A percentile compares a stretch with the other conserved stretches of the same genome.
These are phyloP conservation scores for Isatis tinctoria DNA, from an alignment of 345 rosid genomes.

Conservation along the genomic window DNA sequence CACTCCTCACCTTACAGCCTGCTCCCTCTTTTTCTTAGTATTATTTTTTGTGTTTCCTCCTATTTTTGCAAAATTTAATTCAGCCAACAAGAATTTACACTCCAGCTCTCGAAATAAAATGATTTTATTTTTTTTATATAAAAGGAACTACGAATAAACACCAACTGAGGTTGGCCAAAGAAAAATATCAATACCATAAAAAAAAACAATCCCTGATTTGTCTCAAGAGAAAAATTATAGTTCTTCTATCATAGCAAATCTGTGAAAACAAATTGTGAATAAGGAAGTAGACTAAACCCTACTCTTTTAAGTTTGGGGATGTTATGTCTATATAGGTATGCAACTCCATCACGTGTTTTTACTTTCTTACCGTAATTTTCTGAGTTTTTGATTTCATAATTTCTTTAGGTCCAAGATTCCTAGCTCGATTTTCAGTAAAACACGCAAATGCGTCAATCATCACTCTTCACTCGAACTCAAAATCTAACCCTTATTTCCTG, in stretches of 20 bases:
- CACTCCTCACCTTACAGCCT: slow-evolving; percentile 27
- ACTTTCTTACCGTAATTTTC: too few relatives aligned
- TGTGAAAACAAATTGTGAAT: background rate
- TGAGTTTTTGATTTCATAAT: too few relatives aligned
- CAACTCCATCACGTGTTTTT: background rate
- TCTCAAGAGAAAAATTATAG: background rate
- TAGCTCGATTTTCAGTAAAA: too few relatives aligned
- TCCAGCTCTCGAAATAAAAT: background rate
- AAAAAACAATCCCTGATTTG: background rate
- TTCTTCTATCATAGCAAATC: background rate
- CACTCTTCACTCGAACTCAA: too few relatives aligned
- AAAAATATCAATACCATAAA: background rate
- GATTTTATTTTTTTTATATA: too few relatives aligned
- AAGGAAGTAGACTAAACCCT: background rate
- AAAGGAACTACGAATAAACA: too few relatives aligned
- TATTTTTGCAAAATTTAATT: background rate
- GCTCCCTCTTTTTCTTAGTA: background rate
- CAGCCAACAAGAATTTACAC: background rate
- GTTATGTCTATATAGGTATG: background rate
- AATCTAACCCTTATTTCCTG: too few relatives aligned
- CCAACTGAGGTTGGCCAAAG: background rate
- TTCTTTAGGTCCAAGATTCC: too few relatives aligned
- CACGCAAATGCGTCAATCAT: too few relatives aligned
- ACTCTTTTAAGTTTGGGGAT: background rate
- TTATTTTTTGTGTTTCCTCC: background rate